phyloP scores from a whole-genome alignment of 1,284 basidiomycete genomes.

The Xerocomus nothofagi region DNA sequence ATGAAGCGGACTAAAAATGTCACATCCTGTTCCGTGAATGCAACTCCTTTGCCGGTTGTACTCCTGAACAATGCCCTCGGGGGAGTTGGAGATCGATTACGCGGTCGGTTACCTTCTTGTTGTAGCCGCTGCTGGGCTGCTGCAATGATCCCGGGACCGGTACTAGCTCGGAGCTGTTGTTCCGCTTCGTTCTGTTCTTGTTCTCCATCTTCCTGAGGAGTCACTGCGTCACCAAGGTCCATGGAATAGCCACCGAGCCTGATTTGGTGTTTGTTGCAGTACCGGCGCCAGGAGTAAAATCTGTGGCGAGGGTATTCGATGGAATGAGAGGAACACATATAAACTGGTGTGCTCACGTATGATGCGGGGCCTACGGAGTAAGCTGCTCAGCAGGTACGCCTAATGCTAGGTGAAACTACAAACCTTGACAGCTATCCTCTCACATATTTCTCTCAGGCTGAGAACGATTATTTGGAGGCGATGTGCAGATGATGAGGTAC shows the following conservation, averaged over 20 bases:
- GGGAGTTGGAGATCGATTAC: constrained; percentile 73
- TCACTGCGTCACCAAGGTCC: constrained; percentile 52
- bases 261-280: constrained; percentile 86
- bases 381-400: constrained; percentile 3
- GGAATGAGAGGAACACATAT: not conserved
- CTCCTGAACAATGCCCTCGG: constrained; percentile 74
- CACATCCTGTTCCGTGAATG: constrained; percentile 78
- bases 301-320: constrained; percentile 37
- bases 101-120: constrained; percentile 37
- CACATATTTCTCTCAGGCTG: constrained; percentile 79
- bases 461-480: not conserved
- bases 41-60: constrained; percentile 83
- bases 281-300: constrained; percentile 85
- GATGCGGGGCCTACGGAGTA: constrained; percentile 69
- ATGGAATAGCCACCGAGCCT: constrained; percentile 78
- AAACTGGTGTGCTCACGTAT: constrained; percentile 54
- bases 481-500: constrained; percentile 2
- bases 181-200: constrained; percentile 41
- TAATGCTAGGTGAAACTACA: constrained; percentile 6
- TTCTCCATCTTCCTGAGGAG: constrained; percentile 44
- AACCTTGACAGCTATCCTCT: constrained; percentile 77
- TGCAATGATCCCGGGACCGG: constrained; percentile 46
- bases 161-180: constrained; percentile 32
- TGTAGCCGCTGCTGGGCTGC: constrained; percentile 46
- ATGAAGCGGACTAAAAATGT: constrained; percentile 71